A percentile compares a stretch with the other conserved stretches of the same genome.
These are phyloP conservation scores for Fremontodendron californicum DNA, from an alignment of 345 rosid genomes.

Conservation along the genomic window DNA sequence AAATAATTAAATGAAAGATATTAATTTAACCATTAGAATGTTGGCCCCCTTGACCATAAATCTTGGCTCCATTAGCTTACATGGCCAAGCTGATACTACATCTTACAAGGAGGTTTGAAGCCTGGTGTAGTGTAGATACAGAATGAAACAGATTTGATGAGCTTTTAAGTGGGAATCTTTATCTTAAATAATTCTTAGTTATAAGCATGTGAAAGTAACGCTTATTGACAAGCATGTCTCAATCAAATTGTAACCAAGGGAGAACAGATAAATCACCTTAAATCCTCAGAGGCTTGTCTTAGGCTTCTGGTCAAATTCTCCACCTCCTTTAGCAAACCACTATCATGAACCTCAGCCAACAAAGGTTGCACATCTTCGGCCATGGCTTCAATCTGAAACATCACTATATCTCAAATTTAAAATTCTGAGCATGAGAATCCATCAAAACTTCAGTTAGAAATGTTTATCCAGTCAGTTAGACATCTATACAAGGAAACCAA, in stretches of 20 bases:
- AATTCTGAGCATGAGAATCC: constrained; percentile 41
- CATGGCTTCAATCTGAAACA: constrained; percentile 95
- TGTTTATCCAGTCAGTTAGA: not conserved
- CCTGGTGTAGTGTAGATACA: not conserved
- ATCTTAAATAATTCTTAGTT: not conserved
- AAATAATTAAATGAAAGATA: not conserved
- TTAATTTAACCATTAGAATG: not conserved
- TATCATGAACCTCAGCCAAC: constrained; percentile 78
- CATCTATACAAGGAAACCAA: not conserved
- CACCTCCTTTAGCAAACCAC: constrained; percentile 86
- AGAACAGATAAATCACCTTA: constrained; percentile 50
- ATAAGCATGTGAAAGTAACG: not conserved
- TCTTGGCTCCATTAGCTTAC: not conserved
- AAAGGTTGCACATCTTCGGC: constrained; percentile 96
- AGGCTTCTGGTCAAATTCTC: constrained; percentile 80
- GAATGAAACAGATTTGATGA: not conserved
- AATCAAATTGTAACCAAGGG: not conserved
- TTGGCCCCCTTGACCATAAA: not conserved
- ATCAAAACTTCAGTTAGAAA: constrained; percentile 9
- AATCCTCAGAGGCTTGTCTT: constrained; percentile 79
- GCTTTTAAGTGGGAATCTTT: not conserved
- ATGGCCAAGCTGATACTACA: not conserved
- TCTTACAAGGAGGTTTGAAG: not conserved
- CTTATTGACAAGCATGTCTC: not conserved
- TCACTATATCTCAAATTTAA: constrained; percentile 64